Percentiles rank a stretch among this genome's conserved stretches.
These are phyloP conservation scores for Termitomyces sp. DNA, from an alignment of 768 basidiomycete genomes.

Conservation along the genomic window DNA sequence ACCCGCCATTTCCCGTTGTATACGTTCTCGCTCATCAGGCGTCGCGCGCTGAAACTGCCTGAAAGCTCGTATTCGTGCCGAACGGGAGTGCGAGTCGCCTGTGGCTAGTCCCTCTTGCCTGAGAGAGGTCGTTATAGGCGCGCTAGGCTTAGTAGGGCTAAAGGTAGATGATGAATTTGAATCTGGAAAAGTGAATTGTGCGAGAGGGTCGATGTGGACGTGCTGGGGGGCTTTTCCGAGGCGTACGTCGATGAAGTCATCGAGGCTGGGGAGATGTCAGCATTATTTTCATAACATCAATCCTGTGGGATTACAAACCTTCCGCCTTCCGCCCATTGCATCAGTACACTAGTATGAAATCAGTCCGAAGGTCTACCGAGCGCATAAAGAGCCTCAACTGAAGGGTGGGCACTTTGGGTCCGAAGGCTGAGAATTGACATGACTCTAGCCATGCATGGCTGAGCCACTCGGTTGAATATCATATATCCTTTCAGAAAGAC, in stretches of 20 bases:
- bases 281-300: neutral
- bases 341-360: constrained; percentile 57
- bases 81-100: constrained; percentile 49
- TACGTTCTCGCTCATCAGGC: constrained; percentile 59
- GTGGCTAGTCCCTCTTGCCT: constrained; percentile 4
- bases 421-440: constrained; percentile 83
- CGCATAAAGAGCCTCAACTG: constrained; percentile 51
- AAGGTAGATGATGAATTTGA: constrained; percentile 22
- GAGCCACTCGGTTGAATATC: neutral
- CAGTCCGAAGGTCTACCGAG: neutral
- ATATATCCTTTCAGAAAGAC: neutral
- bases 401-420: constrained; percentile 82
- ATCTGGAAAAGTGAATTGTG: constrained; percentile 23
- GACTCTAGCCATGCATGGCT: constrained; percentile 90
- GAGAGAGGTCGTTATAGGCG: constrained; percentile 9
- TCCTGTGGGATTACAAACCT: constrained; percentile 32
- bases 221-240: constrained; percentile 59
- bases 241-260: constrained; percentile 82
- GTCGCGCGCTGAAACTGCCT: constrained; percentile 63
- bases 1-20: constrained; percentile 50
- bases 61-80: constrained; percentile 75
- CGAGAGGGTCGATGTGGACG: constrained; percentile 40
- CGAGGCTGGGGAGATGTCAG: constrained; percentile 44
- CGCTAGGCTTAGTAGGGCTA: constrained; percentile 18
- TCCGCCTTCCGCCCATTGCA: constrained; percentile 94